These are phyloP conservation scores for Diutina sp. DNA, from an alignment of 1,139 yeast species.

Conservation along the genomic window DNA sequence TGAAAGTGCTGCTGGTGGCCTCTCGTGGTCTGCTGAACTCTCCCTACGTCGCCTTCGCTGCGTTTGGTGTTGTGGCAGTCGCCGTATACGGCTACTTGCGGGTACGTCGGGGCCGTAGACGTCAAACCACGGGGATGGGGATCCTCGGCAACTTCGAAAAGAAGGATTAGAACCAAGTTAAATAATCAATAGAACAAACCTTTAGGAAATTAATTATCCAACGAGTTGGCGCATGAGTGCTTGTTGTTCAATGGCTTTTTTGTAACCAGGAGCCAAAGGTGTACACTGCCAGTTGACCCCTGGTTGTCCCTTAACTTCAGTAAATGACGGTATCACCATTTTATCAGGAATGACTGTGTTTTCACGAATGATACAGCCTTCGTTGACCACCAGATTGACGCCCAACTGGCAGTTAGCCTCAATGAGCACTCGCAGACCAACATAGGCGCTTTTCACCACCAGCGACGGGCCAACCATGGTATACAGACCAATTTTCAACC, in stretches of 20 bases:
- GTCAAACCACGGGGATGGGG: conserved; percentile 6
- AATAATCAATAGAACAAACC: background rate
- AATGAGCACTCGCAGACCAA: conserved; percentile 47
- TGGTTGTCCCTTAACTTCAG: conserved; percentile 33
- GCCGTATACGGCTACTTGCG: background rate
- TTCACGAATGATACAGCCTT: conserved; percentile 42
- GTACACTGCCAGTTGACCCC: conserved; percentile 17
- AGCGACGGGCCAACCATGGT: conserved; percentile 37
- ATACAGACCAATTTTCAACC: conserved; percentile 37
- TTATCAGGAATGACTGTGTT: conserved; percentile 41
- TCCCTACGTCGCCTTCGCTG: background rate
- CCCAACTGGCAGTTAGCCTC: conserved; percentile 29
- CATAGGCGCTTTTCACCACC: conserved; percentile 27
- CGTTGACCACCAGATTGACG: conserved; percentile 40
- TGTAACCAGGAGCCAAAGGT: conserved; percentile 26
- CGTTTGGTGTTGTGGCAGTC: background rate
- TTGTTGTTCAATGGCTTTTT: conserved; percentile 26
- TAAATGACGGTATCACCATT: conserved; percentile 48
- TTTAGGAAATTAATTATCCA: conserved; percentile 6
- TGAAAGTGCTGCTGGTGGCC: conserved; percentile 6
- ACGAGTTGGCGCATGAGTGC: conserved; percentile 24
- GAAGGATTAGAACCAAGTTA: conserved; percentile 9
- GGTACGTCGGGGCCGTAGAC: background rate
- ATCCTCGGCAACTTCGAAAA: conserved; percentile 11
- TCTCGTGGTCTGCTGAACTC: background rate